Conservation (phyloP, 257 asterid species). For the Fraxinus pennsylvanica region DNA sequence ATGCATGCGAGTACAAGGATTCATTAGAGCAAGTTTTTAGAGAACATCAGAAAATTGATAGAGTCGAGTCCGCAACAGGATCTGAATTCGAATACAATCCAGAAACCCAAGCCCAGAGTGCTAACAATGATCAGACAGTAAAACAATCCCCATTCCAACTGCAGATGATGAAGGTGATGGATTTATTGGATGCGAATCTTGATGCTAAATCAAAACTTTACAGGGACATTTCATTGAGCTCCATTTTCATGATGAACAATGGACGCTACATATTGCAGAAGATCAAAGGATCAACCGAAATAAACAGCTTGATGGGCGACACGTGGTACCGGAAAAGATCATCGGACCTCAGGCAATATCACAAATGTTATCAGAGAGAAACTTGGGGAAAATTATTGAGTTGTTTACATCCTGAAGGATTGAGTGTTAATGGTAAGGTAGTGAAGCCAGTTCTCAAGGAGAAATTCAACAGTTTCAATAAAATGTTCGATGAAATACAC, state of each 20-base stretch:
- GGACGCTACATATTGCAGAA: conserved; percentile 84
- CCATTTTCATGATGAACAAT: conserved; percentile 95
- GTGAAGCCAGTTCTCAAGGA: conserved; percentile 76
- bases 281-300: conserved; percentile 51
- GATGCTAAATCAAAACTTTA: conserved; percentile 74
- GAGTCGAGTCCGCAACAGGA: conserved; percentile 52
- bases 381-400: conserved; percentile 79
- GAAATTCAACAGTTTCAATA: conserved; percentile 77
- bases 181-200: conserved; percentile 57
- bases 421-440: conserved; percentile 67
- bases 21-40: conserved; percentile 70
- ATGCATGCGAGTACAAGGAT: conserved; percentile 50
- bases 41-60: conserved; percentile 66
- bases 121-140: neutral
- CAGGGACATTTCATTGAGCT: conserved; percentile 59
- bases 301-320: conserved; percentile 60
- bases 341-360: conserved; percentile 69
- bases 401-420: conserved; percentile 64
- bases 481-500: conserved; percentile 78
- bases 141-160: conserved; percentile 50
- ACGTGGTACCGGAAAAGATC: conserved; percentile 74
- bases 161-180: conserved; percentile 62
- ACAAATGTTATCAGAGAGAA: conserved; percentile 85
- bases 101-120: conserved; percentile 24
- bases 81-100: conserved; percentile 39